Base-by-base conservation (phyloP, 2,329 filamentous ascomycete genomes). In the Trichoderma gracile region DNA sequence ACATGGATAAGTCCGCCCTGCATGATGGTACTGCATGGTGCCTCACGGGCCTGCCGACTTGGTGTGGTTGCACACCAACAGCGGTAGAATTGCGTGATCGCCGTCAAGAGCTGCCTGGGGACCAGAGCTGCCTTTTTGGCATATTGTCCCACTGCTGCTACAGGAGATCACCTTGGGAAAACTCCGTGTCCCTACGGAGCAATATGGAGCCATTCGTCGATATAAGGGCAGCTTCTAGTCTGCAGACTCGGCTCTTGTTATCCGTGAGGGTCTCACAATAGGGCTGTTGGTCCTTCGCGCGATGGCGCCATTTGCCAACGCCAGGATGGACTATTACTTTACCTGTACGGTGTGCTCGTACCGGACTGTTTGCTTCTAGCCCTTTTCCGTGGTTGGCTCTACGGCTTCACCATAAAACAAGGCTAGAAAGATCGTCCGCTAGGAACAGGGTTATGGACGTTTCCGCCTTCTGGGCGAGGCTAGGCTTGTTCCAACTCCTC, bases 51-150 rank as follows among this genome's bases (percentile, higher is more conserved):
- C 42, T 63, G 50, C 59, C 50, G 43, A 47, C 12, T 46, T 42
- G 38, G 59, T 55, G 52, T 63, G 59, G 50, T 63, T 45, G 50
- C 59, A 62, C 59, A 63, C 59, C 40, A 38, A 49, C 59, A 54
- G 40, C 59, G 59, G 50, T 63, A 19, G 23, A 52, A 63, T 63
- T 54, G 59, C 59, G 59, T 63, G 59, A 63, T 63, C 30, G 42
- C 50, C 45, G 46, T 55, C 27, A 45, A 25, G 40, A 15, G 50
- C 27, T 55, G 50, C 43, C 50, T 63, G 42, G 42, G 27, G 15
- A 50, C 12, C 47, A 43, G 47, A 42, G 47, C 43, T 25, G 23
- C 54, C 27, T 53, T 53, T 40, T 23, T 23, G 40, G 47, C 58
- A 33, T 14, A 45, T 42, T 45, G 46, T 61, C 14, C 58, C 58